Evolutionary conservation across 169 alveolate species (phyloP), one percentile per base, ranked within the genome.

Genomic region (Cryptosporidium canis): DNA sequence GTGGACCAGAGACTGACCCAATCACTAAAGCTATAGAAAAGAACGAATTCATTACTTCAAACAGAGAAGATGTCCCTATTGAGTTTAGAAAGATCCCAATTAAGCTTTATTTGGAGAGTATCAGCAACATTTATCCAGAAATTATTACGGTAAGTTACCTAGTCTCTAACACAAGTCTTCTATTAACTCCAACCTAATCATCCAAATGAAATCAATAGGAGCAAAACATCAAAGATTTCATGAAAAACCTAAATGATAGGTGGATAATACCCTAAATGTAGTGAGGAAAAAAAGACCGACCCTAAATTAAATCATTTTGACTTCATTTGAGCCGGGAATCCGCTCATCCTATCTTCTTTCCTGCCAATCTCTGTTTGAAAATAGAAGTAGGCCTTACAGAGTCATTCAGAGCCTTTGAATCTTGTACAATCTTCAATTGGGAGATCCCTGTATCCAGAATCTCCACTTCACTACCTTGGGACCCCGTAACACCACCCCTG

Each of bases 1-100:
- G 87, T 29, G 87, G 87, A n/a, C 87, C 87, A 6, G 87, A 77
- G 61, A 77, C 77, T n/a, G 87, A 77, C 51, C 87, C 87, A 14
- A 55, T 77, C 39, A 77, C 77, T 39, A 61, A 16, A 61, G 87
- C 87, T 27, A 77, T 77, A 35, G 72, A 55, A 41, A 77, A 55
- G 61, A 61, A 77, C 44, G 87, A 77, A 39, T 77, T n/a, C 47
- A 58, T 77, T 24, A 8, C 24, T 3, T 77, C 87, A 9, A 77
- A 55, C 37, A 56, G 65, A 58, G 87, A 77, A 39, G 87, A 77
- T 41, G 71, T 77, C 8, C 72, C 72, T 2, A 27, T 31, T 29
- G 87, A 77, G 21, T 56, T 44, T 35, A 77, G 45, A 41, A 77
- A 58, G 29, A 35, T 77, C 39, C 87, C 87, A 14, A 16, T 77